These are phyloP conservation scores for Fragaria ananassa DNA, from an alignment of 306 rosid genomes.

Conservation along the genomic window DNA sequence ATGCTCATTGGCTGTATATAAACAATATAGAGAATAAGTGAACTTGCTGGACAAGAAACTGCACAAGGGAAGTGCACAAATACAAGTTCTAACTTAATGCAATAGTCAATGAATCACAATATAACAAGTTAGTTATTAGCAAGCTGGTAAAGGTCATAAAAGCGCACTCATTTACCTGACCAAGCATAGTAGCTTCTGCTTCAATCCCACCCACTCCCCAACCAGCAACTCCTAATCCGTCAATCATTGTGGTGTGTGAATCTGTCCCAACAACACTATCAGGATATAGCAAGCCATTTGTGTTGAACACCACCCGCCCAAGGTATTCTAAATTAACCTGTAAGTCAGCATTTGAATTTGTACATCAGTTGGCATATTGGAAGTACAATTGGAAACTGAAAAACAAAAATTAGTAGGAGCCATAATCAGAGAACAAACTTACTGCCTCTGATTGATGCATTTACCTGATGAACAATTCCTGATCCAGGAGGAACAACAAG, in stretches of 20 bases:
- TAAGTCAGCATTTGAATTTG: constrained; percentile 25
- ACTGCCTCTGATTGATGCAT: constrained; percentile 14
- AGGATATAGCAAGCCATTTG: constrained; percentile 77
- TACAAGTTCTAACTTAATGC: not conserved
- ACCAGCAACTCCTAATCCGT: constrained; percentile 97
- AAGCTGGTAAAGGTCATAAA: not conserved
- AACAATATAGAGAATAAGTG: constrained; percentile 4
- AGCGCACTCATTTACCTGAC: constrained; percentile 61
- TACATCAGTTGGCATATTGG: constrained; percentile 11
- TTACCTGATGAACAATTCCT: constrained; percentile 96
- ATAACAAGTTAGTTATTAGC: not conserved
- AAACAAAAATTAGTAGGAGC: not conserved
- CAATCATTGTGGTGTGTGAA: constrained; percentile 98
- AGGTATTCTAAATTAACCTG: constrained; percentile 96
- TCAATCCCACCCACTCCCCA: constrained; percentile 99
- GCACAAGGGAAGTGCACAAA: not conserved
- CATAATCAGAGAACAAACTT: not conserved
- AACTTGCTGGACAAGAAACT: constrained; percentile 15
- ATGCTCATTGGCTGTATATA: constrained; percentile 90
- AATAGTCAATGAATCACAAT: not conserved
- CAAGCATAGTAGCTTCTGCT: constrained; percentile 99
- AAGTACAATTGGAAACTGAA: constrained; percentile 12
- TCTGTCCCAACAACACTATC: constrained; percentile 98
- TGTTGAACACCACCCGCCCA: constrained; percentile 88
- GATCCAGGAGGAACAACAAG: constrained; percentile 97